Percentiles rank a stretch among this genome's conserved stretches.
These are phyloP conservation scores for Tylopilus orsonianus DNA, from an alignment of 1,284 basidiomycete species.

Conservation along the genomic window DNA sequence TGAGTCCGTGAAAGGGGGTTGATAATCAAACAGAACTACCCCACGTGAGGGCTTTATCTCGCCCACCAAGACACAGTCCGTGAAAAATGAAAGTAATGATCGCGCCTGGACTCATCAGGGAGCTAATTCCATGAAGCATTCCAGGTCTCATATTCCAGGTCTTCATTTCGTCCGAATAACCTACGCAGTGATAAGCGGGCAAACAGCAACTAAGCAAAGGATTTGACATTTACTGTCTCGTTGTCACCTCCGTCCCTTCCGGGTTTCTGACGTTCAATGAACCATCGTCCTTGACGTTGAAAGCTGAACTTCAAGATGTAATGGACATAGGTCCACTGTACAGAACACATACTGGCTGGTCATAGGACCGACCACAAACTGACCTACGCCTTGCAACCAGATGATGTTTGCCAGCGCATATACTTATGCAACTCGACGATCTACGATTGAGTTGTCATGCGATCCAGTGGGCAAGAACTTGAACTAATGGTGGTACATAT, in stretches of 20 bases:
- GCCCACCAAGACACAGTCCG: conserved; percentile 69
- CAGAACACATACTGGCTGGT: conserved; percentile 58
- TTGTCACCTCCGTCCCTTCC: conserved; percentile 71
- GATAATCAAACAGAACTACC: no score
- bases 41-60: neutral
- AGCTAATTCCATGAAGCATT: conserved; percentile 66
- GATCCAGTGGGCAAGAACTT: neutral
- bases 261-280: conserved; percentile 63
- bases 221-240: conserved; percentile 44
- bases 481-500: conserved; percentile 45
- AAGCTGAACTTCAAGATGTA: neutral
- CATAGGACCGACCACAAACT: conserved; percentile 61
- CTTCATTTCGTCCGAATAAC: conserved; percentile 66
- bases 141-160: conserved; percentile 64
- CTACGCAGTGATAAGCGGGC: conserved; percentile 36
- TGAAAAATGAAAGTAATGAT: conserved; percentile 67
- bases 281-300: conserved; percentile 58
- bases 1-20: no score
- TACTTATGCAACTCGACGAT: conserved; percentile 71
- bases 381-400: conserved; percentile 54
- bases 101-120: conserved; percentile 61
- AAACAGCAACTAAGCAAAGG: neutral
- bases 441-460: conserved; percentile 43
- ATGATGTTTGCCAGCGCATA: conserved; percentile 54
- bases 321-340: neutral